Evolutionary conservation across 2,329 filamentous ascomycete species (phyloP), one percentile per base, ranked within the genome.

Genomic region (Ophiostoma triangulosporum): DNA sequence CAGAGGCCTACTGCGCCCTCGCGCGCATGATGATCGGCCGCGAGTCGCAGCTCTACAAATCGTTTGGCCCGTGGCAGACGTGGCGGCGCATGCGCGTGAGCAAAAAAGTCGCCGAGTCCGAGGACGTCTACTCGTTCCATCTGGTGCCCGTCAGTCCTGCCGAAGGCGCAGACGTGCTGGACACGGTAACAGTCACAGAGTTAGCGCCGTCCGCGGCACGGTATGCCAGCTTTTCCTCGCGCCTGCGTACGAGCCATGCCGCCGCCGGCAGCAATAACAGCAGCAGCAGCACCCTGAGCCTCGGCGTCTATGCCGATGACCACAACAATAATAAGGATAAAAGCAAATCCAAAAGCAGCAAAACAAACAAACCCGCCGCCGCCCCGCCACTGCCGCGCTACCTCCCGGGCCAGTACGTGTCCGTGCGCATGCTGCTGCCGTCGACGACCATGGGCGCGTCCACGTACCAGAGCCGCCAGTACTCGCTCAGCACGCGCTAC

Each of bases 391-490:
- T 89, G 38, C 83, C 84, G 0, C 45, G 62, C 0, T 89, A 78
- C 70, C 71, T 76, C 54, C 83, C 85, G 0, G 86, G 86, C 33
- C 84, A 89, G 66, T 89, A 88, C 63, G 74, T 86, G 56, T 84
- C 81, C 0, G 67, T 88, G 48, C 75, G 75, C 50, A 65, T 82
- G 7, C 70, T 74, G 50, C 73, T 85, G 0, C 75, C 78, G 1
- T 56, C 55, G 20, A 38, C 36, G n/a, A n/a, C n/a, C n/a, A n/a
- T n/a, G n/a, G n/a, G n/a, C n/a, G n/a, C n/a, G 24, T 15, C 35
- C 3, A 43, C 38, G 11, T 67, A 73, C 58, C 85, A 89, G 65
- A 74, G 79, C 17, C 73, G 84, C 31, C 85, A 88, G 65, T 89
- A 88, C 68, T 86, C 82, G 26, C 73, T 89, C 57, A 84, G 78